Evolutionary conservation across 2,329 filamentous ascomycete species (phyloP), one percentile per base, ranked within the genome.

Genomic region (Blastomyces percursus): DNA sequence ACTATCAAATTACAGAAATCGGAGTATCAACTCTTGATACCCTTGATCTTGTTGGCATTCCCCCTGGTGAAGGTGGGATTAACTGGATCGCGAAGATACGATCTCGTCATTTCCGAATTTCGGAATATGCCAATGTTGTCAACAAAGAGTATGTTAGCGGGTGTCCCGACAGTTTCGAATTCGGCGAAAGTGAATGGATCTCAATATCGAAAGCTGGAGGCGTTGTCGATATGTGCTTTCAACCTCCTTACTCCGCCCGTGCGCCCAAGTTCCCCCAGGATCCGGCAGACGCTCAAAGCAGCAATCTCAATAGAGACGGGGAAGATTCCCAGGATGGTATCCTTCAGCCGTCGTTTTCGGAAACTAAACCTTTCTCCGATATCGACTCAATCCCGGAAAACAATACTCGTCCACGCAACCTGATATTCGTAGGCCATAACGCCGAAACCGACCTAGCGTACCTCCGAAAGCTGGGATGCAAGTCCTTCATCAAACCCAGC

Each of bases 1-100:
- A 85, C 14, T 77, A 80, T 42, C 78, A 83, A 14, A 82, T 97
- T 63, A 96, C 92, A 0, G 94, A 99, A 73, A 81, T 99, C 48
- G 94, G 94, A 0, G 79, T 99, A 50, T 87, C 90, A 1, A 86
- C 87, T 2, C 79, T 97, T 0, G 91, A 97, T 71, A 91, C 88
- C 0, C 72, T 76, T 24, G 80, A 84, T 59, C 73, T 91, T 27
- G 68, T 75, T 0, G 76, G 73, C 8, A 65, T 85, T 0, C 69
- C 83, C 0, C 88, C 89, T 2, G 89, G 89, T 0, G 69, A 77
- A 2, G 74, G 78, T 32, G 90, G 86, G 2, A 68, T 77, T 50
- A 80, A 85, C 46, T 96, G 92, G 91, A 82, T 84, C 66, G 68
- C 77, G 0, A 74, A 81, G 59, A 88, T 96, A 66, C 78, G 83